Evolutionary conservation across 371 early-diverging fungal species (phyloP), one percentile per base, ranked within the genome.

Genomic region (Paraphysoderma sedebokerense): DNA sequence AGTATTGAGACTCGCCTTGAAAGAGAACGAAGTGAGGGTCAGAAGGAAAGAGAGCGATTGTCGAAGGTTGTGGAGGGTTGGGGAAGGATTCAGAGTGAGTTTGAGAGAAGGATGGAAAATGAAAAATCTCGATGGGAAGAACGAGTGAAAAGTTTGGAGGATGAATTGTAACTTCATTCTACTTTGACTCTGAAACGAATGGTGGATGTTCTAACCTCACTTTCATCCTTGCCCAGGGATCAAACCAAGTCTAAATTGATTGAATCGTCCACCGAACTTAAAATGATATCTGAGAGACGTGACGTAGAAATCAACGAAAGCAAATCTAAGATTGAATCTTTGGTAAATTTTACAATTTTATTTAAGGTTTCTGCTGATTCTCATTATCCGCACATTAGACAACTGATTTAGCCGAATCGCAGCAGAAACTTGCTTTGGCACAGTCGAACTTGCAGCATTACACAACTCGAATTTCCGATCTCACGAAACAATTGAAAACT

Each of bases 1-100:
- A 45, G 62, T 0, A 60, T 60, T 35, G 71, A 73, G 51, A 45
- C 56, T 1, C 60, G 69, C 12, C 47, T 65, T 59, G 13, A 58
- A 64, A 29, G 73, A 77, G 46, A 64, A 61, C 47, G 56, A 70
- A 46, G 55, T 61, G 2, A 51, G 71, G 6, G 42, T 53, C 19
- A n/a, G n/a, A 57, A 59, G 41, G 72, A 73, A 49, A 63, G 61
- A 52, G 37, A 50, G 13, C 55, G 56, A n/a, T 52, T 64, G 6
- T 57, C 53, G 35, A 54, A 57, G 15, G 55, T 64, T 1, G 47
- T 64, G 55, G 59, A 46, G 23, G 54, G 56, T 8, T 53, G 59
- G 3, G 59, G 60, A 45, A 49, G 49, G 44, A 50, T 64, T 61
- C 52, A 59, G 6, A 61, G 57, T 28, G 62, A 61, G 34, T 45